Evolutionary conservation across 768 basidiomycete species (phyloP), one percentile per base, ranked within the genome.

Genomic region (Auriscalpium microsporum): DNA sequence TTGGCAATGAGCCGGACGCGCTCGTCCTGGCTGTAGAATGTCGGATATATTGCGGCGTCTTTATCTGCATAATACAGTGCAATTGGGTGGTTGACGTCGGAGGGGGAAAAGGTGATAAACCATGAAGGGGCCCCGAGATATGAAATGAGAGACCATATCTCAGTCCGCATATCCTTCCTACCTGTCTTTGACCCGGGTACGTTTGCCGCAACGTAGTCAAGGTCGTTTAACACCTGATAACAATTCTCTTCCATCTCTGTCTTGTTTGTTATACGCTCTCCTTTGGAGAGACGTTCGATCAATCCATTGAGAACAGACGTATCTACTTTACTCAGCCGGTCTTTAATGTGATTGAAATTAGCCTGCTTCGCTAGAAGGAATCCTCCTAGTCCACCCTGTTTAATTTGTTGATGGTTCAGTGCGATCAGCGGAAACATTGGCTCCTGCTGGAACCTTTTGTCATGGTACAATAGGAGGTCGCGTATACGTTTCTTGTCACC

Each of bases 391-490:
- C 65, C 59, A 3, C 66, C 60, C 0, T 52, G 55, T 45, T 66
- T 70, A 3, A 75, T 67, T 51, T 76, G 76, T 33, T 69, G 56
- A 47, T 75, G 70, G 50, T 69, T 75, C 54, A 75, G 75, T 0
- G 66, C 71, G 21, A 73, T 56, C 37, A 75, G 69, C 1, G 71
- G 64, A 57, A 75, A 77, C 17, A 66, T 56, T 1, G 60, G 10
- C 53, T 76, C 73, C 1, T n/a, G 56, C 55, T 75, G 75, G 61
- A 77, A 77, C 0, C 68, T 57, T 46, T 72, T 72, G 52, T 75
- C 73, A 52, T 71, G 65, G 57, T 74, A 75, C 68, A 72, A 66
- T 0, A 77, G 56, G 0, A 72, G 46, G 21, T 17, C 46, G 48
- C 14, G 60, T 47, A 16, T 55, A 49, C 19, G 69, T 71, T 40